These are phyloP conservation scores for Dovyalis caffra DNA, from an alignment of 345 rosid genomes.

Conservation along the genomic window DNA sequence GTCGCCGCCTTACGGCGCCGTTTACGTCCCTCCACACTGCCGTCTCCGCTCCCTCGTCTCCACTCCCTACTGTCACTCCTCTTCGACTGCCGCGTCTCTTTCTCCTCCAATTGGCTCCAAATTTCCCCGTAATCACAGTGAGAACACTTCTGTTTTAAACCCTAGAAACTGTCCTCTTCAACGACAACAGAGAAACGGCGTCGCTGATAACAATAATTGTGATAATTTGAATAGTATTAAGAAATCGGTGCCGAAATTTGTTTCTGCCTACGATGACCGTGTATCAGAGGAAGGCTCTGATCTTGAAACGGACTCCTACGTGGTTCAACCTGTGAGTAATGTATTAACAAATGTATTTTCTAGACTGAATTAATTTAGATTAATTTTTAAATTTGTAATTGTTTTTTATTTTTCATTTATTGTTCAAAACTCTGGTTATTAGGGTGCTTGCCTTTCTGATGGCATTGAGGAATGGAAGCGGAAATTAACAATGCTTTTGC, in stretches of 20 bases:
- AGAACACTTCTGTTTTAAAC: constrained; percentile 12
- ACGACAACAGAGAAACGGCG: constrained; percentile 8
- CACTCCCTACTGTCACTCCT: constrained; percentile 27
- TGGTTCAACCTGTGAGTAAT: constrained; percentile 31
- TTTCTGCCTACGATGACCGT: constrained; percentile 31
- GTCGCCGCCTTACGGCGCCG: constrained; percentile 55
- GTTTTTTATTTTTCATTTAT: too few species aligned
- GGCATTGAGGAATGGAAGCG: constrained; percentile 67
- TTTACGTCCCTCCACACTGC: constrained; percentile 79
- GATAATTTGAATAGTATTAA: neutral
- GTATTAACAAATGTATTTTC: neutral
- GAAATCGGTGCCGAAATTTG: constrained; percentile 1
- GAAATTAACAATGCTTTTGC: constrained; percentile 54
- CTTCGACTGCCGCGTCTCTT: constrained; percentile 24
- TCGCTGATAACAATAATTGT: neutral
- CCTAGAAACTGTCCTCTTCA: constrained; percentile 20
- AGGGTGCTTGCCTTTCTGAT: constrained; percentile 41
- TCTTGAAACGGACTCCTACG: constrained; percentile 27
- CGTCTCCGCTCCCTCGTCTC: constrained; percentile 54
- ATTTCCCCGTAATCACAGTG: constrained; percentile 14
- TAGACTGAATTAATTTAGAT: too few species aligned
- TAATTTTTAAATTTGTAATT: neutral
- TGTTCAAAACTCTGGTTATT: constrained; percentile 14
- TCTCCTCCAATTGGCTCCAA: constrained; percentile 22
- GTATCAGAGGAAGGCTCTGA: constrained; percentile 43